These are phyloP conservation scores for Periconia sp. DNA, from an alignment of 2,329 filamentous ascomycete genomes.

Conservation along the genomic window DNA sequence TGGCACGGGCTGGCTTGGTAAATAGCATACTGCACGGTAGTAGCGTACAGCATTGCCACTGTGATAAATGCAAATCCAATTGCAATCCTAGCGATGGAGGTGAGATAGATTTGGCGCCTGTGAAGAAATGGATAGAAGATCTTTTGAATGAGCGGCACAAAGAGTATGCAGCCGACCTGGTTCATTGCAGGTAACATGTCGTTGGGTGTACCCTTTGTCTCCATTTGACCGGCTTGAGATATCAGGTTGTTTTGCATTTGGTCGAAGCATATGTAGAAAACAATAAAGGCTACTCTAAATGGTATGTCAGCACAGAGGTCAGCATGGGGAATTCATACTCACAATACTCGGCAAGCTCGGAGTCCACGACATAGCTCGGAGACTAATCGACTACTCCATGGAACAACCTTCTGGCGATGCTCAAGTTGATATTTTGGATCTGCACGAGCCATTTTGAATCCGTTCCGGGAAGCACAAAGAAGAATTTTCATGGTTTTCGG, in stretches of 20 bases:
- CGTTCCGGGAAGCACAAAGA: constrained; percentile 30
- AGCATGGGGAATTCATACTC: neutral
- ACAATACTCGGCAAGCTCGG: constrained; percentile 40
- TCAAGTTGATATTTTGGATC: constrained; percentile 32
- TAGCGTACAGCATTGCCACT: constrained; percentile 38
- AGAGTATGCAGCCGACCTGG: constrained; percentile 39
- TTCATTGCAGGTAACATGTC: constrained; percentile 43
- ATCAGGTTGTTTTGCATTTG: constrained; percentile 49
- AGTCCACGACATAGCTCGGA: constrained; percentile 36
- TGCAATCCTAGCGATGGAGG: constrained; percentile 36
- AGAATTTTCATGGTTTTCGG: constrained; percentile 33
- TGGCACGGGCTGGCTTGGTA: constrained; percentile 38
- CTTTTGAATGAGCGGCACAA: constrained; percentile 38
- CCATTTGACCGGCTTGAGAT: constrained; percentile 45
- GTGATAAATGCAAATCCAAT: constrained; percentile 40
- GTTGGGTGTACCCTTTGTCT: constrained; percentile 39
- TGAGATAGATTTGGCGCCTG: constrained; percentile 30
- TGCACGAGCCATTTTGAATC: constrained; percentile 33
- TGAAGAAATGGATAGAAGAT: constrained; percentile 37
- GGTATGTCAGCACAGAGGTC: constrained; percentile 1
- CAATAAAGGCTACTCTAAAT: constrained; percentile 28
- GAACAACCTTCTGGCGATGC: constrained; percentile 23
- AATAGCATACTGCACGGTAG: constrained; percentile 38
- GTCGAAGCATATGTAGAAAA: constrained; percentile 47
- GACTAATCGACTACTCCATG: constrained; percentile 35